Percentiles rank a stretch among this genome's conserved stretches.
Evolutionary conservation across 768 basidiomycete species (phyloP).

Genomic region (Exidia glandulosa): DNA sequence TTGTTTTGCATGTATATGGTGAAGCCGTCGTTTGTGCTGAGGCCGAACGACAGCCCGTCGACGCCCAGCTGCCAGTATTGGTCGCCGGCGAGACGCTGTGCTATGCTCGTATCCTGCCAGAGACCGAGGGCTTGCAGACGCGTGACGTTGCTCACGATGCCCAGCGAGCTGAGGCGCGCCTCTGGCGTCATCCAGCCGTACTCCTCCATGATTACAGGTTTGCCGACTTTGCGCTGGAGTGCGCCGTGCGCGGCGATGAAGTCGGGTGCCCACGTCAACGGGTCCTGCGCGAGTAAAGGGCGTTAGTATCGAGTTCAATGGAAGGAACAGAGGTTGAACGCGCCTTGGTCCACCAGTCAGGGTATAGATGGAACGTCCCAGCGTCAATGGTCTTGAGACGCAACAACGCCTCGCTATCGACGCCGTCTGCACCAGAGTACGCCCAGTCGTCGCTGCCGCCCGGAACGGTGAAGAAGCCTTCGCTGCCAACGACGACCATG

Average conservation of each 20-base stretch:
- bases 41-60: conserved; percentile 7
- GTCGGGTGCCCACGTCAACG: conserved; percentile 8
- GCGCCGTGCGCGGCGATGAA: conserved; percentile 5
- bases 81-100: conserved; percentile 6
- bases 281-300: neutral
- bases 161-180: conserved; percentile 3
- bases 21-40: conserved; percentile 10
- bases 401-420: conserved; percentile 6
- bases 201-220: conserved; percentile 9
- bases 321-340: neutral
- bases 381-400: conserved; percentile 4
- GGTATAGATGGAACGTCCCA: conserved; percentile 10
- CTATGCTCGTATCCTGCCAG: conserved; percentile 7
- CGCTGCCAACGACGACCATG: conserved; percentile 11
- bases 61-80: conserved; percentile 10
- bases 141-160: conserved; percentile 5
- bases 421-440: conserved; percentile 4
- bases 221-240: conserved; percentile 3
- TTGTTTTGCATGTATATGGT: conserved; percentile 8
- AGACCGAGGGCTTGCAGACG: conserved; percentile 5
- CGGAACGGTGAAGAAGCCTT: conserved; percentile 11
- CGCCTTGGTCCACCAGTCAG: conserved; percentile 10
- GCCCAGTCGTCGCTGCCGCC: conserved; percentile 10
- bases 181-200: conserved; percentile 8
- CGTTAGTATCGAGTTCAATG: neutral